These are phyloP conservation scores for Cytospora chrysosperma DNA, from an alignment of 2,329 filamentous ascomycete genomes.

Conservation along the genomic window DNA sequence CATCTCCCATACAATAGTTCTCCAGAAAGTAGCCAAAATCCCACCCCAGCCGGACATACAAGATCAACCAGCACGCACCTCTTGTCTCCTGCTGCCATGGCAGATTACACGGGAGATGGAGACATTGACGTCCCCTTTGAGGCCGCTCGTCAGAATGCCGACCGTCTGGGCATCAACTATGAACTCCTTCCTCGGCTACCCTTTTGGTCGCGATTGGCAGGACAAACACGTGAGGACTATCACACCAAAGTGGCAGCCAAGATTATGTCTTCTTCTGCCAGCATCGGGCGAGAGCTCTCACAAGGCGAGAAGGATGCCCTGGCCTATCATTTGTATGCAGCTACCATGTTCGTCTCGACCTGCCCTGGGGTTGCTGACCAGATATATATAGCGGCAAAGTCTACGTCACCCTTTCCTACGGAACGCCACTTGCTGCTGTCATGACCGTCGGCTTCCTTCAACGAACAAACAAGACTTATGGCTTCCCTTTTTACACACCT, in stretches of 20 bases:
- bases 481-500: conserved; percentile 43
- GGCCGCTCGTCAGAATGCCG: conserved; percentile 16
- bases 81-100: not conserved
- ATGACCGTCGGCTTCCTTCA: conserved; percentile 30
- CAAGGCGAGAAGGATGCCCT: conserved; percentile 32
- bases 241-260: conserved; percentile 10
- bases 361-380: not conserved
- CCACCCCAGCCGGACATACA: not conserved
- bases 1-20: not conserved
- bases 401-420: conserved; percentile 31
- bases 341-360: not conserved
- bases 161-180: conserved; percentile 23
- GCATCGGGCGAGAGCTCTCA: conserved; percentile 25
- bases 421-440: conserved; percentile 29
- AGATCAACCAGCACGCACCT: too few species aligned
- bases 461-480: conserved; percentile 34
- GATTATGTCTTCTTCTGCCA: conserved; percentile 15
- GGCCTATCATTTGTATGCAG: conserved; percentile 26
- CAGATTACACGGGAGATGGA: not conserved
- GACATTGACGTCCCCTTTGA: not conserved
- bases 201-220: conserved; percentile 11
- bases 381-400: conserved; percentile 30
- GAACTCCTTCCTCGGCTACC: conserved; percentile 16
- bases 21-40: not conserved
- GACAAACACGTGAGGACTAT: not conserved